Conservation (phyloP, 495 filamentous ascomycete genomes). For the Friedmanniomyces simplex region DNA sequence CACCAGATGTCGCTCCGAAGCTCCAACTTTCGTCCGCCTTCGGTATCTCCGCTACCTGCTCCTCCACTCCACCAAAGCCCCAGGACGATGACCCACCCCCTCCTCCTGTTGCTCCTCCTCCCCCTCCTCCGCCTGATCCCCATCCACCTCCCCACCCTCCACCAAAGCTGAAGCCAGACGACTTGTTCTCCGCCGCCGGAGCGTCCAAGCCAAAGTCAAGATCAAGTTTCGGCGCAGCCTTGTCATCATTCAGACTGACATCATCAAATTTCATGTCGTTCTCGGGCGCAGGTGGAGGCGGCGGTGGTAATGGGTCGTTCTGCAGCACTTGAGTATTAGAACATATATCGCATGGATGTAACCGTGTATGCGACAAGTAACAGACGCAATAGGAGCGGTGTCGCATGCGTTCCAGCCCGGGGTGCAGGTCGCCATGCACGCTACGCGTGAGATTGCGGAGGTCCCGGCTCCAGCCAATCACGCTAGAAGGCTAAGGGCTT, state of each 20-base stretch:
- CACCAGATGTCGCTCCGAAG: not conserved
- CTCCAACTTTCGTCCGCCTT: constrained; percentile 10
- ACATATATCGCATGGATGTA: not conserved
- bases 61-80: constrained; percentile 15
- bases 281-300: constrained; percentile 13
- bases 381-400: constrained; percentile 5
- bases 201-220: constrained; percentile 18
- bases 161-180: constrained; percentile 22
- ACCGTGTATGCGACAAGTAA: not conserved
- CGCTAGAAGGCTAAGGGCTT: constrained; percentile 2
- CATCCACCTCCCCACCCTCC: constrained; percentile 24
- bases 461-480: constrained; percentile 7
- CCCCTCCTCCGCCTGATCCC: constrained; percentile 5
- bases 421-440: constrained; percentile 10
- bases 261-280: constrained; percentile 25
- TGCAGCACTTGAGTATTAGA: constrained; percentile 4
- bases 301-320: constrained; percentile 20
- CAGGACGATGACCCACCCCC: constrained; percentile 6
- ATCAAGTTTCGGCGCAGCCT: constrained; percentile 21
- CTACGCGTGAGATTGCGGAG: constrained; percentile 19
- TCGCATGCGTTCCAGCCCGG: not conserved
- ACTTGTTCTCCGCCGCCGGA: constrained; percentile 15
- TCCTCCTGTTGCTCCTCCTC: not conserved
- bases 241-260: constrained; percentile 22
- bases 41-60: constrained; percentile 9